These are phyloP conservation scores for Hordeum marinum DNA, from an alignment of 176 grass and related monocot genomes.

Conservation along the genomic window DNA sequence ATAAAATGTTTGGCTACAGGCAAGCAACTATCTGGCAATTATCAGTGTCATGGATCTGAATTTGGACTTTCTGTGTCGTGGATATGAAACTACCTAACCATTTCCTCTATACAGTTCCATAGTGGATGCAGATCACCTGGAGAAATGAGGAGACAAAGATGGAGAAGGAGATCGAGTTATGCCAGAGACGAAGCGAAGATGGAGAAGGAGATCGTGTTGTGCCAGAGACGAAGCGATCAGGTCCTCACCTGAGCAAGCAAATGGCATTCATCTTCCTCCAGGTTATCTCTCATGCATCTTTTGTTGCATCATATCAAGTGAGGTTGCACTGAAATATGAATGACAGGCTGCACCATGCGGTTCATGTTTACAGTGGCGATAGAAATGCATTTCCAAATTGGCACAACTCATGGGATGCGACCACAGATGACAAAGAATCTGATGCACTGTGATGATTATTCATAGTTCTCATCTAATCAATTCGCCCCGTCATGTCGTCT, in stretches of 20 bases:
- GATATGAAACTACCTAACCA: background rate
- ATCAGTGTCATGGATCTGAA: background rate
- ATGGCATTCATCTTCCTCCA: slow-evolving; percentile 1
- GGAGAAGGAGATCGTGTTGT: background rate
- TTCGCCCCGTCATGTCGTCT: background rate
- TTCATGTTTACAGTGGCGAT: background rate
- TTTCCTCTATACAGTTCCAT: background rate
- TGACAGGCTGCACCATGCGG: background rate
- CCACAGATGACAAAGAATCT: background rate
- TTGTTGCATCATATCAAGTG: background rate
- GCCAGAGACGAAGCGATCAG: background rate
- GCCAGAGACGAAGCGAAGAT: background rate
- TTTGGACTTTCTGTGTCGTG: background rate
- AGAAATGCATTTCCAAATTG: background rate
- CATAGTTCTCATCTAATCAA: background rate
- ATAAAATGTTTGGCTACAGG: background rate
- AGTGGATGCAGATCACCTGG: background rate
- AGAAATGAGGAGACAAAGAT: background rate
- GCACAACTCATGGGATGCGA: background rate
- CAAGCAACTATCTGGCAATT: background rate
- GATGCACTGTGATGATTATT: slow-evolving; percentile 11
- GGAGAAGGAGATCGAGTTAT: background rate
- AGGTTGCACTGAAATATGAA: background rate
- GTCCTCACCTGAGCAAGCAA: background rate
- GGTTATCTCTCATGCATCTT: slow-evolving; percentile 21